Conservation (phyloP, 2,329 filamentous ascomycete species). For the Coniochaeta sp. region DNA sequence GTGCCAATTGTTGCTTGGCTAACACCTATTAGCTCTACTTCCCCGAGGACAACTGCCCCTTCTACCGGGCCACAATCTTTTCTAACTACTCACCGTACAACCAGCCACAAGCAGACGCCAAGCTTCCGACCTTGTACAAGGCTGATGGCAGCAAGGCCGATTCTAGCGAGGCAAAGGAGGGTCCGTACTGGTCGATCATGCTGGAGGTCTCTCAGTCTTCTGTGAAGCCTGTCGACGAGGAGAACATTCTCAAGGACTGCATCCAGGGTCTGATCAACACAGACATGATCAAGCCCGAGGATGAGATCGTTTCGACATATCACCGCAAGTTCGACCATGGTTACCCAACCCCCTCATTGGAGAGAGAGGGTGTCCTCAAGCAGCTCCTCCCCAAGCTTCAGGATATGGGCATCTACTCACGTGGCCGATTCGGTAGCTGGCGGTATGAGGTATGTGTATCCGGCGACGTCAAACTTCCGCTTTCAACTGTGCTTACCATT, state of each 20-base stretch:
- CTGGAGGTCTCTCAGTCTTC: conserved; percentile 92
- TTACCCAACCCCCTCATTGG: conserved; percentile 90
- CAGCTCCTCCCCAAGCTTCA: conserved; percentile 89
- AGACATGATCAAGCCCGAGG: conserved; percentile 80
- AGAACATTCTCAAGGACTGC: conserved; percentile 78
- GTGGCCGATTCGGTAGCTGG: conserved; percentile 97
- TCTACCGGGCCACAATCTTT: conserved; percentile 99
- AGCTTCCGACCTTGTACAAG: conserved; percentile 79
- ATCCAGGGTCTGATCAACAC: conserved; percentile 98
- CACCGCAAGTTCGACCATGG: conserved; percentile 97
- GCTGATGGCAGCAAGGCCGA: conserved; percentile 77
- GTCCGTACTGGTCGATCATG: conserved; percentile 99
- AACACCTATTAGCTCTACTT: conserved; percentile 67
- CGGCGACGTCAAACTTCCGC: background rate
- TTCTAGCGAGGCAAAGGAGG: conserved; percentile 66
- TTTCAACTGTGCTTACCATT: conserved; percentile 10
- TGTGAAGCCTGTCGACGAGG: conserved; percentile 87
- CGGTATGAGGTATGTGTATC: conserved; percentile 68
- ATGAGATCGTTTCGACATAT: conserved; percentile 97
- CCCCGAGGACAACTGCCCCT: conserved; percentile 96
- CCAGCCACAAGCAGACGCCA: conserved; percentile 74
- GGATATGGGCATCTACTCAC: conserved; percentile 85
- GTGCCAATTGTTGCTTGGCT: conserved; percentile 6
- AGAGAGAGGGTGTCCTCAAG: conserved; percentile 91
- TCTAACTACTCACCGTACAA: conserved; percentile 99